phyloP scores from a whole-genome alignment of 2,329 filamentous ascomycete genomes.

The Magnaporthiopsis poae region DNA sequence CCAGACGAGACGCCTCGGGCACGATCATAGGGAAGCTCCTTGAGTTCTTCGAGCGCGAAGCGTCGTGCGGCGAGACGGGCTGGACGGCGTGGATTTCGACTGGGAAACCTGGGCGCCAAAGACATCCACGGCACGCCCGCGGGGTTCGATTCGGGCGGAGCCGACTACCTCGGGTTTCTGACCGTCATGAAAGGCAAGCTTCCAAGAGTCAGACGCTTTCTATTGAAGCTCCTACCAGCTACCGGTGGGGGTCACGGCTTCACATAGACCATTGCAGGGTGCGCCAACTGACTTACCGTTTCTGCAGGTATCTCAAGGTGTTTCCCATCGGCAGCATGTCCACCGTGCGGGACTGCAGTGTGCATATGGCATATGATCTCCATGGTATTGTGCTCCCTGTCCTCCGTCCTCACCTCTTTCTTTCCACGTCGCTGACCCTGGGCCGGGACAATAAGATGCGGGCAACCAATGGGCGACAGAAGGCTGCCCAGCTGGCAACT shows the following conservation, averaged over 20 bases:
- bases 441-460: conserved; percentile 26
- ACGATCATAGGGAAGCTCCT: no score
- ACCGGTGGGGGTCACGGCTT: neutral
- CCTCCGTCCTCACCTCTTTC: no score
- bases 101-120: conserved; percentile 7
- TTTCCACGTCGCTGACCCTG: neutral
- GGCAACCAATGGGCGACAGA: conserved; percentile 15
- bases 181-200: neutral
- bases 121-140: neutral
- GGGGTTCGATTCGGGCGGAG: neutral
- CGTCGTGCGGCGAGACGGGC: neutral
- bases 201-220: neutral
- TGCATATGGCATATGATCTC: conserved; percentile 26
- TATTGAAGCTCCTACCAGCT: neutral
- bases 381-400: conserved; percentile 18
- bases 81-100: conserved; percentile 12
- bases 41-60: conserved; percentile 7
- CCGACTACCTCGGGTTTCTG: neutral
- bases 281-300: no score
- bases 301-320: conserved; percentile 11
- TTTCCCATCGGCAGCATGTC: conserved; percentile 22
- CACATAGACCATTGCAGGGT: no score
- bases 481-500: conserved; percentile 23
- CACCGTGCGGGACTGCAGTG: conserved; percentile 23
- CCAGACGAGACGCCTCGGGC: no score